Conservation (phyloP, 305 asterid species). For the Solanum hybrid region DNA sequence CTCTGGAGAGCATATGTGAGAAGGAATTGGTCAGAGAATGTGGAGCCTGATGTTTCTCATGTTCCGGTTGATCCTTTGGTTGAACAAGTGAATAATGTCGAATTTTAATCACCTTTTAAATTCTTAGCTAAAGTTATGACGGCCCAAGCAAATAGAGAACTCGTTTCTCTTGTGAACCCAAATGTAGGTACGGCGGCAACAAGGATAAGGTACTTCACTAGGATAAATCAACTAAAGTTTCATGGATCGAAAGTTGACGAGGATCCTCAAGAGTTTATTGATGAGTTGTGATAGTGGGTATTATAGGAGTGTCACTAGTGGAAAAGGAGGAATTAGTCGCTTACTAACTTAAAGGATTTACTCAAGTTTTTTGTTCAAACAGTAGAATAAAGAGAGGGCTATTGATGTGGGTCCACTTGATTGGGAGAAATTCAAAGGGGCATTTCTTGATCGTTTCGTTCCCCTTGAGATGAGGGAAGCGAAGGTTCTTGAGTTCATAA, state of each 20-base stretch:
- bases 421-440: not conserved
- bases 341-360: not conserved
- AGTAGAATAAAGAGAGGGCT: not conserved
- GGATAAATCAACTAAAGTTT: not conserved
- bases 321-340: not conserved
- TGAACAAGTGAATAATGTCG: not conserved
- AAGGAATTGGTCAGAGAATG: no score
- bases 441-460: no score
- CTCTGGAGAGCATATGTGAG: no score
- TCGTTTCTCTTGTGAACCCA: not conserved
- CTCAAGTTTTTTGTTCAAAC: not conserved
- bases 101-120: not conserved
- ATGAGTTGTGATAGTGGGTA: not conserved
- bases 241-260: not conserved
- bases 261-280: not conserved
- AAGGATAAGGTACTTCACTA: not conserved
- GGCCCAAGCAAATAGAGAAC: not conserved
- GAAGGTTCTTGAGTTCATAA: not conserved
- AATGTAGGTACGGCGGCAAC: not conserved
- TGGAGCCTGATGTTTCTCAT: no score
- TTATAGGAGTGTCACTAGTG: not conserved
- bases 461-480: not conserved
- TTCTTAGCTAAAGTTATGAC: not conserved
- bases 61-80: no score
- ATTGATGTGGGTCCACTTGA: not conserved